Evolutionary conservation across 495 filamentous ascomycete genomes (phyloP), one percentile per base, ranked within the genome.

Genomic region (Rhizodiscina lignyota): DNA sequence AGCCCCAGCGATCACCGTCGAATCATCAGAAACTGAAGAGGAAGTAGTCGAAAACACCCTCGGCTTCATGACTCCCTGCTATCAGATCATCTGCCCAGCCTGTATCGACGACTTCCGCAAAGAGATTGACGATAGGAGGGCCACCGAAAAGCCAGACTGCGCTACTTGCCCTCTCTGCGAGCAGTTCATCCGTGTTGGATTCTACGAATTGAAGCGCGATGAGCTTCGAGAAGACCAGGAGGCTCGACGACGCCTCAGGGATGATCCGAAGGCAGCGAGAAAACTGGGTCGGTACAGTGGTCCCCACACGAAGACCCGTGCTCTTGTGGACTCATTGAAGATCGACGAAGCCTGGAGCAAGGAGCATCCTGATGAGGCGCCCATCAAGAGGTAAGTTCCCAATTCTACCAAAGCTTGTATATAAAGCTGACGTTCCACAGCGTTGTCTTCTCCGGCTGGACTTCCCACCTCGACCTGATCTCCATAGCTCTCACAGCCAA

Each of bases 361-460:
- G 33, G 50, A 54, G 3, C 56, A 70, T 12, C 68, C 68, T 2
- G 56, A 61, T 23, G 60, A 81, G 37, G 65, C 62, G 0, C 83
- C 85, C 0, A 74, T 82, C 54, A 93, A 91, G 51, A 81, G 44
- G 47, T 48, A 43, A 20, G 35, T 17, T 26, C 11, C 11, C 32
- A 31, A 6, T 18, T 16, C 17, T 8, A 21, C 15, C 29, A 18
- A 10, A 21, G 23, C 33, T 32, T 13, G 4, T 22, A 4, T 20
- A 21, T 12, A 3, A n/a, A 34, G 30, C 35, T 42, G 24, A 38
- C 15, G 6, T 13, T 18, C 24, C n/a, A n/a, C 36, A 51, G 78
- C 29, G 87, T 97, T 11, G 71, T 97, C 15, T 94, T 96, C 52
- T 93, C 85, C 1, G 72, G 70, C 20, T 97, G 89, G 87, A 94